Evolutionary conservation across 768 basidiomycete species (phyloP), one percentile per base, ranked within the genome.

Genomic region (Aureoboletus auriporus): DNA sequence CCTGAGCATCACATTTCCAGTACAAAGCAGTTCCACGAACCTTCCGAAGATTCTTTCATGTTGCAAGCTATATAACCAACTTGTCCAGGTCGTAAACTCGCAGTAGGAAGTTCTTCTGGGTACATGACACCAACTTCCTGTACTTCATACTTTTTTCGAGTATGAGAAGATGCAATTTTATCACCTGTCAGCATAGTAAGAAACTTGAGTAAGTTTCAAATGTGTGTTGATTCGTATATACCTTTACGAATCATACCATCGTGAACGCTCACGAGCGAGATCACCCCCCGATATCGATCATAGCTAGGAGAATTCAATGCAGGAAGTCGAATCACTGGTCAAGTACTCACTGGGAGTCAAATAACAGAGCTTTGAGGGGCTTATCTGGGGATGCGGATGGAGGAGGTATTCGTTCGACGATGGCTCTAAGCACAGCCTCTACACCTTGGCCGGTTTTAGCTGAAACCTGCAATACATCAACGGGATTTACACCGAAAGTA

Each of bases 11-110:
- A 33, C 35, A 33, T n/a, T 34, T 28, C 10, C 13, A n/a, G 8
- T 11, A 27, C 43, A 35, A 29, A 6, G 9, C 1, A 27, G 12
- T 11, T 31, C 12, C 31, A 43, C 62, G 37, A 47, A 93, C 93
- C 93, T 75, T 98, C 93, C 12, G 88, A 82, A 9, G 89, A 89
- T 57, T 96, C 88, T 66, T 97, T 99, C 95, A 99, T 98, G 62
- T 93, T 95, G 67, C 95, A 98, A 1, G 92, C 88, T 48, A 91
- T 78, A 60, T 82, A 93, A 13, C 91, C 89, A 14, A 93, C 91
- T 68, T 93, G 90, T 6, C 90, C 90, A 31, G 87, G 79, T 47
- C 77, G 75, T 39, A 93, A 69, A 46, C 73, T 75, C 10, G 71
- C 71, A 0, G 85, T 87, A 11, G 88, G 76, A n/a, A 84, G 73